Evolutionary conservation across 139 green algal species (phyloP).

Genomic region (Eudorina sp.): DNA sequence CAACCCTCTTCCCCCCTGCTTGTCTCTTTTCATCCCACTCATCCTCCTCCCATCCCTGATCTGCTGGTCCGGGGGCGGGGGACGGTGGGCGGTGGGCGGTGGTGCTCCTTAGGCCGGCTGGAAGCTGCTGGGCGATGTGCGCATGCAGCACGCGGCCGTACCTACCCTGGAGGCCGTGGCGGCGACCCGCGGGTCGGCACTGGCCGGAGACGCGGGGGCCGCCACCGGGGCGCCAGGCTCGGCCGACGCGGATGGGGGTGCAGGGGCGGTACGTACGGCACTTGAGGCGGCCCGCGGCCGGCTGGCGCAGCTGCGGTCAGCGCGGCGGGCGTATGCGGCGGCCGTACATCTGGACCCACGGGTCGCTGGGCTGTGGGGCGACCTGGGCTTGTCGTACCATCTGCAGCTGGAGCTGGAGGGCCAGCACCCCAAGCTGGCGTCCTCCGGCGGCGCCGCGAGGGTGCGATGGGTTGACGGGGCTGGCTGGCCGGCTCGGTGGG

Average conservation of each 20-base stretch:
- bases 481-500: too few species aligned
- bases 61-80: not conserved
- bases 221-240: too few species aligned
- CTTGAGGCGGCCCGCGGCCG: slow-evolving; percentile 41
- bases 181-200: not conserved
- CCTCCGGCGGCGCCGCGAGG: too few species aligned
- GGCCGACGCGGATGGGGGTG: too few species aligned
- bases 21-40: not conserved
- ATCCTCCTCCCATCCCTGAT: not conserved
- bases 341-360: slow-evolving; percentile 77
- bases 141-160: slow-evolving; percentile 66
- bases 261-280: too few species aligned
- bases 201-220: slow-evolving; percentile 1
- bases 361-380: slow-evolving; percentile 65
- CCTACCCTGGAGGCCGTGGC: slow-evolving; percentile 23
- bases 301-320: slow-evolving; percentile 55
- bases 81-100: not conserved
- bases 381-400: slow-evolving; percentile 62
- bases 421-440: slow-evolving; percentile 48
- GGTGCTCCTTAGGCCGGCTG: slow-evolving; percentile 60
- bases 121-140: slow-evolving; percentile 83
- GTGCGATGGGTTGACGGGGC: too few species aligned
- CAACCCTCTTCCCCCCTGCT: too few species aligned
- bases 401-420: slow-evolving; percentile 64
- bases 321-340: slow-evolving; percentile 65